Evolutionary conservation across 148 eudicot genomes (phyloP).

Genomic region (Heliamphora exappendiculata): DNA sequence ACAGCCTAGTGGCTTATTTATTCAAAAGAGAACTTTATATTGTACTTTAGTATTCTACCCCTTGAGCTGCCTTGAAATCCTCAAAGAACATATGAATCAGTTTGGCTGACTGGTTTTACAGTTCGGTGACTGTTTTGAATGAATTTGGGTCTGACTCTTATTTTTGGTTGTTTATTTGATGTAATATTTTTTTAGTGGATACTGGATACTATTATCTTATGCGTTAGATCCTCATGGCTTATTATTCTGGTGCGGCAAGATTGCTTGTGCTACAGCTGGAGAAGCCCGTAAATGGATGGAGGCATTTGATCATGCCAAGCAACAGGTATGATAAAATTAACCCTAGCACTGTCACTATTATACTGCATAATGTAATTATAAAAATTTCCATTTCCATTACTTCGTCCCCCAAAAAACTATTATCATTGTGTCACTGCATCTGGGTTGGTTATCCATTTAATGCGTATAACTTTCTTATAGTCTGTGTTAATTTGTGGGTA

Average conservation of each 20-base stretch:
- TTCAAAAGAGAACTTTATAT: too few species aligned
- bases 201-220: not conserved
- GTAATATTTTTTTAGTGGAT: not conserved
- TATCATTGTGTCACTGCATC: not conserved
- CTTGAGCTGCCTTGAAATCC: conserved; percentile 1
- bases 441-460: not conserved
- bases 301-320: conserved; percentile 92
- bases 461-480: too few species aligned
- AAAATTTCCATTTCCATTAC: too few species aligned
- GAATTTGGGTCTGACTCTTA: not conserved
- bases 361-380: not conserved
- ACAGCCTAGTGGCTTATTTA: too few species aligned
- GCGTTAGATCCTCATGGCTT: not conserved
- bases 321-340: conserved; percentile 42
- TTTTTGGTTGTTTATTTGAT: not conserved
- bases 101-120: not conserved
- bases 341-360: not conserved
- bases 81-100: not conserved
- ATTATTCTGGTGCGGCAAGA: conserved; percentile 48
- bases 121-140: not conserved
- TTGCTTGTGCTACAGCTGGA: conserved; percentile 91
- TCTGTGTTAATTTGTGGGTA: too few species aligned
- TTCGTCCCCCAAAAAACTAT: not conserved
- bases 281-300: conserved; percentile 86
- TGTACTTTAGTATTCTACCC: too few species aligned